These are phyloP conservation scores for Psilocybe azurescens DNA, from an alignment of 768 basidiomycete genomes.

Conservation along the genomic window DNA sequence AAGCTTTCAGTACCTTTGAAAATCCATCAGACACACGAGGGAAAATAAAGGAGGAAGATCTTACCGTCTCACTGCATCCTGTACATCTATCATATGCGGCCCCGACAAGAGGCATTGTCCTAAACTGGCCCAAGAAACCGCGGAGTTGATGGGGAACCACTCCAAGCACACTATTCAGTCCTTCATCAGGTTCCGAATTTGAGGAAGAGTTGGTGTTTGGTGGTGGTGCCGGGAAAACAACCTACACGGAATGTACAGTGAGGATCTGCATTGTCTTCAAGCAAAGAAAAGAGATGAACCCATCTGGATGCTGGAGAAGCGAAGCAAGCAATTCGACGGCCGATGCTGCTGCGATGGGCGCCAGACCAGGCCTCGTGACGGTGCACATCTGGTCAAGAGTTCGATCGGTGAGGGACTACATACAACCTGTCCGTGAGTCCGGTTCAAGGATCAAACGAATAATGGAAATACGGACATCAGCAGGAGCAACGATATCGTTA, in stretches of 20 bases:
- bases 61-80: slow-evolving; percentile 83
- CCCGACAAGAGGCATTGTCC: slow-evolving; percentile 83
- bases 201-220: slow-evolving; percentile 36
- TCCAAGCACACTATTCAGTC: slow-evolving; percentile 66
- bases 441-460: background rate
- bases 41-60: slow-evolving; percentile 25
- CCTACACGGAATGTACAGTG: slow-evolving; percentile 21
- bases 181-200: slow-evolving; percentile 34
- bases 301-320: slow-evolving; percentile 86
- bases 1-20: slow-evolving; percentile 76
- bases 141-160: slow-evolving; percentile 94
- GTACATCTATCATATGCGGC: slow-evolving; percentile 89
- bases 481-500: slow-evolving; percentile 96
- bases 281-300: slow-evolving; percentile 50
- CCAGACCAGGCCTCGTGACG: slow-evolving; percentile 93
- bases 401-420: slow-evolving; percentile 72
- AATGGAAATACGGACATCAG: slow-evolving; percentile 63
- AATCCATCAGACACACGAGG: background rate
- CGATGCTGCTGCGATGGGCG: slow-evolving; percentile 88
- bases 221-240: slow-evolving; percentile 74
- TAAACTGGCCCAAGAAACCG: slow-evolving; percentile 88
- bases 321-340: slow-evolving; percentile 94
- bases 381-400: slow-evolving; percentile 99
- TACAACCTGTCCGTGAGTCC: slow-evolving; percentile 26
- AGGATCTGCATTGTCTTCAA: background rate